A percentile compares a stretch with the other conserved stretches of the same genome.
phyloP scores from a whole-genome alignment of 495 filamentous ascomycete genomes.

The Podospora pseudopauciseta region DNA sequence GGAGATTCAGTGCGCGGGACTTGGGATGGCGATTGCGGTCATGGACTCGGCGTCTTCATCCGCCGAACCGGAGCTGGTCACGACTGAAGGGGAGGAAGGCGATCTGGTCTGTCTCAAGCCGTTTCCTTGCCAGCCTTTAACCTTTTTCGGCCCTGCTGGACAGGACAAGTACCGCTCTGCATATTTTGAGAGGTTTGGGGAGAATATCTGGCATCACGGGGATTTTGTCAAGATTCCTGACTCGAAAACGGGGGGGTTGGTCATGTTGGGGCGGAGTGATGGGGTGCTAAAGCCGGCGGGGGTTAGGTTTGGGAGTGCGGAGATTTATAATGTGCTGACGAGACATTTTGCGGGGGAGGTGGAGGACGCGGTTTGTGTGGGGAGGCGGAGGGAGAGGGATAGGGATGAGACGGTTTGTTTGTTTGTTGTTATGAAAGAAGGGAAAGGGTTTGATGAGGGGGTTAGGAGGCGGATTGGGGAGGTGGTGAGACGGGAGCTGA shows the following conservation, averaged over 20 bases:
- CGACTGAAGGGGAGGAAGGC: constrained; percentile 63
- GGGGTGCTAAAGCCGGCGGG: constrained; percentile 76
- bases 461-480: constrained; percentile 58
- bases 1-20: constrained; percentile 84
- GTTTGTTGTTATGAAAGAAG: constrained; percentile 71
- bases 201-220: constrained; percentile 82
- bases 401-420: constrained; percentile 80
- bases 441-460: constrained; percentile 44
- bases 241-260: constrained; percentile 66
- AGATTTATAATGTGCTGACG: constrained; percentile 90
- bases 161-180: constrained; percentile 68
- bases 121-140: constrained; percentile 87
- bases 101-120: constrained; percentile 84
- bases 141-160: constrained; percentile 77
- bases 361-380: constrained; percentile 82
- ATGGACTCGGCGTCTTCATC: constrained; percentile 59
- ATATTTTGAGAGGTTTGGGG: constrained; percentile 80
- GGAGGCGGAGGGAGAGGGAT: constrained; percentile 67
- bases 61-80: constrained; percentile 37
- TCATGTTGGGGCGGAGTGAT: constrained; percentile 79
- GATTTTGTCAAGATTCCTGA: constrained; percentile 78
- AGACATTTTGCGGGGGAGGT: constrained; percentile 72
- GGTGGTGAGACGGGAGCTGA: constrained; percentile 68
- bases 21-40: constrained; percentile 85
- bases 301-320: constrained; percentile 73